These are phyloP conservation scores for Zygoascus ofunaensis DNA, from an alignment of 805 yeast species.

Conservation along the genomic window DNA sequence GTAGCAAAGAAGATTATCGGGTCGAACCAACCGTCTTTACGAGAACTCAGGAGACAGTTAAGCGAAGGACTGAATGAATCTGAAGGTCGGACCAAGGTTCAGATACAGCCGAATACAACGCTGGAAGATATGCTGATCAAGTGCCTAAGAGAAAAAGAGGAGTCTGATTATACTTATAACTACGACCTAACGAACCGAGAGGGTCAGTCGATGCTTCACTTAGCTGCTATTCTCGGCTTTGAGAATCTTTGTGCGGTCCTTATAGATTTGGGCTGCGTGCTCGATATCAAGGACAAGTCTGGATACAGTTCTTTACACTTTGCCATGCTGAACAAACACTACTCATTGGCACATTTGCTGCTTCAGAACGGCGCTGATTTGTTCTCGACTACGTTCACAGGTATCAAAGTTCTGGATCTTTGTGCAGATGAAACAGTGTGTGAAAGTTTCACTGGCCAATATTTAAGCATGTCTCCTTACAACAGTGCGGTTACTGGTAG, in stretches of 20 bases:
- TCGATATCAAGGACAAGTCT: constrained; percentile 61
- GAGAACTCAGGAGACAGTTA: background rate
- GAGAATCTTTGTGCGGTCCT: constrained; percentile 51
- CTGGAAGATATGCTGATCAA: constrained; percentile 21
- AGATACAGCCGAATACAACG: constrained; percentile 10
- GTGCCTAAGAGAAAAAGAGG: constrained; percentile 16
- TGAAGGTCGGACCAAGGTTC: too few relatives aligned
- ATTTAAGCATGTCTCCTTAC: background rate
- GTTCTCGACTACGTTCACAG: constrained; percentile 43
- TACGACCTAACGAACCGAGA: constrained; percentile 72
- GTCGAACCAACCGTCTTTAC: constrained; percentile 26
- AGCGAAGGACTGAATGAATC: constrained; percentile 16
- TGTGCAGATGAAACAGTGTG: constrained; percentile 10
- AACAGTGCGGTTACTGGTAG: background rate
- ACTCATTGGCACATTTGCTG: constrained; percentile 53
- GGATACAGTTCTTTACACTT: constrained; percentile 85
- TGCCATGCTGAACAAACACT: constrained; percentile 68
- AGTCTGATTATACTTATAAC: constrained; percentile 41
- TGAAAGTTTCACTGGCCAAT: constrained; percentile 9
- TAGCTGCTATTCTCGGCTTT: constrained; percentile 73
- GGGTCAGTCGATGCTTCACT: constrained; percentile 83
- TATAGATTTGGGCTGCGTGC: constrained; percentile 47
- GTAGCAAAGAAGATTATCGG: constrained; percentile 89
- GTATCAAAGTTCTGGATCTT: constrained; percentile 25
- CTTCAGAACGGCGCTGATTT: constrained; percentile 56